These are phyloP conservation scores for Dendrocalamus latiflorus DNA, from an alignment of 202 grass and related monocot species.

Conservation along the genomic window DNA sequence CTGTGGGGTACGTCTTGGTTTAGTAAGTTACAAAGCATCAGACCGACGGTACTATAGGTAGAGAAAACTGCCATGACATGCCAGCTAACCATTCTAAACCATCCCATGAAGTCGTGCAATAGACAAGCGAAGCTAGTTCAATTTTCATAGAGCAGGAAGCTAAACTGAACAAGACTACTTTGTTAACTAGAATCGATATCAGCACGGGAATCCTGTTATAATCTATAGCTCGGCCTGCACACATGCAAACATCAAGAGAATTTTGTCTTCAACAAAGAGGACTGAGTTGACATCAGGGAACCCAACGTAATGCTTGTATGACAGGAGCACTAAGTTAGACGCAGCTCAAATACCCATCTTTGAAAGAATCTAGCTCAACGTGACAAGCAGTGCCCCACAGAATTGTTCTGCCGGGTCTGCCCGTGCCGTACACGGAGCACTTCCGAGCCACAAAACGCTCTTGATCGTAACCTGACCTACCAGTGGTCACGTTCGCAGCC, in stretches of 20 bases:
- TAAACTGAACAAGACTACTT: neutral
- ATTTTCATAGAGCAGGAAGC: neutral
- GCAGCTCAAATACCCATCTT: neutral
- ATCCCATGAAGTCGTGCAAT: slow-evolving; percentile 6
- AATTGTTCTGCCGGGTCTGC: neutral
- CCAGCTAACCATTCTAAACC: neutral
- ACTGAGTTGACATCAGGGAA: neutral
- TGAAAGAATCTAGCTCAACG: neutral
- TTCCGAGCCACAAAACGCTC: neutral
- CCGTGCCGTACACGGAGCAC: neutral
- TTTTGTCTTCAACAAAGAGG: neutral
- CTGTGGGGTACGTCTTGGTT: neutral
- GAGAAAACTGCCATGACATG: neutral
- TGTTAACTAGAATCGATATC: slow-evolving; percentile 33
- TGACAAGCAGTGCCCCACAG: neutral
- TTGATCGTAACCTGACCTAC: neutral
- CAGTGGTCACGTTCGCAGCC: neutral
- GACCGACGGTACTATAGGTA: neutral
- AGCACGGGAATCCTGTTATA: slow-evolving; percentile 25
- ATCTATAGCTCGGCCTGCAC: neutral
- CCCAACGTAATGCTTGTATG: neutral
- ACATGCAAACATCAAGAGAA: slow-evolving; percentile 14
- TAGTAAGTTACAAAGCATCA: neutral
- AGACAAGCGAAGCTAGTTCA: slow-evolving; percentile 11
- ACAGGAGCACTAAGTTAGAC: neutral